These are phyloP conservation scores for Suillus discolor DNA, from an alignment of 768 basidiomycete genomes.

Conservation along the genomic window DNA sequence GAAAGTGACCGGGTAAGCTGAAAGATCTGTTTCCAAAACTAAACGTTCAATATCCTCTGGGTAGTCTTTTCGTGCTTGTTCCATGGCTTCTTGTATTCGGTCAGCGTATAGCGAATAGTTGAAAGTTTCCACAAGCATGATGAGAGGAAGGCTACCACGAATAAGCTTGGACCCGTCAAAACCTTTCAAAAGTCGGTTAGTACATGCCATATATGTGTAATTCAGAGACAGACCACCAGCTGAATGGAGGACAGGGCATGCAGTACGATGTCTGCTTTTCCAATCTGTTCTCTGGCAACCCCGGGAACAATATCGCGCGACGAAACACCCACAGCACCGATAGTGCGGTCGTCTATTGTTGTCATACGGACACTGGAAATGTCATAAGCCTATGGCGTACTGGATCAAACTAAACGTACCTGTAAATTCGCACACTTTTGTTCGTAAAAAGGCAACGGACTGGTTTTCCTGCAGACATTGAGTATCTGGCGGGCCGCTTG, in stretches of 20 bases:
- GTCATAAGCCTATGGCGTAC: not conserved
- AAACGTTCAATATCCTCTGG: not conserved
- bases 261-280: constrained; percentile 7
- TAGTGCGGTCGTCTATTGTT: not conserved
- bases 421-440: not conserved
- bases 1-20: constrained; percentile 2
- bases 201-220: not conserved
- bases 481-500: not conserved
- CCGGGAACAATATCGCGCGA: constrained; percentile 8
- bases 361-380: constrained; percentile 1
- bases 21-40: constrained; percentile 2
- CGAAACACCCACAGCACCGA: constrained; percentile 9
- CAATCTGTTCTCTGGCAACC: constrained; percentile 5
- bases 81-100: constrained; percentile 8
- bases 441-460: not conserved
- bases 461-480: not conserved
- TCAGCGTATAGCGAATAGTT: constrained; percentile 7
- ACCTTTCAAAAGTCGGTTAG: not conserved
- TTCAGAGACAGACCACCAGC: constrained; percentile 1
- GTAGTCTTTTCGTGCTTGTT: not conserved
- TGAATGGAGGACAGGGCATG: constrained; percentile 4
- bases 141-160: constrained; percentile 2
- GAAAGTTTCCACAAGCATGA: constrained; percentile 4
- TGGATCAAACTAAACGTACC: not conserved
- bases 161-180: not conserved